A percentile compares a stretch with the other conserved stretches of the same genome.
Conservation (phyloP, 768 basidiomycete species). For the Cyathus striatus region DNA sequence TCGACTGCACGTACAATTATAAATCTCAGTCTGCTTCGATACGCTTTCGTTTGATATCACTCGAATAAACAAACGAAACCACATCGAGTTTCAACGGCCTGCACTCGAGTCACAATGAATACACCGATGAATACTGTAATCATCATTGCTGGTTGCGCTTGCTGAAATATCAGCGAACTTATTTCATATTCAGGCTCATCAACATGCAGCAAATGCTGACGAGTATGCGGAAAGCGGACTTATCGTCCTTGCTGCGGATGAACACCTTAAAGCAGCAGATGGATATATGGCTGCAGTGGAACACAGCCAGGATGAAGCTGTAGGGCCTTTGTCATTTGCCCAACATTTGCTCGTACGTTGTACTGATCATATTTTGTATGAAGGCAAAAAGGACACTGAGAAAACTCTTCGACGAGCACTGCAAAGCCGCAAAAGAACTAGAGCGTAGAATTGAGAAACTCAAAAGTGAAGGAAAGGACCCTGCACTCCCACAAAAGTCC, state of each 20-base stretch:
- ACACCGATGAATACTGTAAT: slow-evolving; percentile 51
- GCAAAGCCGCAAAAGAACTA: slow-evolving; percentile 65
- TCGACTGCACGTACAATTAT: too few relatives aligned
- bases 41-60: too few relatives aligned
- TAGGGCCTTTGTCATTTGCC: slow-evolving; percentile 23
- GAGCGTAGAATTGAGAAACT: slow-evolving; percentile 69
- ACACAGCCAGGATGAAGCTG: slow-evolving; percentile 68
- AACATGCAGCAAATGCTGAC: slow-evolving; percentile 78
- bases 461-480: slow-evolving; percentile 74
- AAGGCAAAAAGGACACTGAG: slow-evolving; percentile 76
- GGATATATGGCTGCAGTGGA: slow-evolving; percentile 72
- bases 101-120: slow-evolving; percentile 23
- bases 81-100: too few relatives aligned
- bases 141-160: slow-evolving; percentile 3
- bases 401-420: slow-evolving; percentile 72
- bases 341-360: not conserved
- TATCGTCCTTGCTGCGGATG: slow-evolving; percentile 66
- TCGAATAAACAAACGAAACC: too few relatives aligned
- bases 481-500: slow-evolving; percentile 61
- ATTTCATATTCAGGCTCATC: slow-evolving; percentile 55
- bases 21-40: too few relatives aligned
- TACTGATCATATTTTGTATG: slow-evolving; percentile 1
- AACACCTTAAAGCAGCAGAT: slow-evolving; percentile 72
- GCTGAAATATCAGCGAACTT: slow-evolving; percentile 2
- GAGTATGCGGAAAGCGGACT: slow-evolving; percentile 63